phyloP scores from a whole-genome alignment of 352 stramenopile species.

The Detonula confervacea region DNA sequence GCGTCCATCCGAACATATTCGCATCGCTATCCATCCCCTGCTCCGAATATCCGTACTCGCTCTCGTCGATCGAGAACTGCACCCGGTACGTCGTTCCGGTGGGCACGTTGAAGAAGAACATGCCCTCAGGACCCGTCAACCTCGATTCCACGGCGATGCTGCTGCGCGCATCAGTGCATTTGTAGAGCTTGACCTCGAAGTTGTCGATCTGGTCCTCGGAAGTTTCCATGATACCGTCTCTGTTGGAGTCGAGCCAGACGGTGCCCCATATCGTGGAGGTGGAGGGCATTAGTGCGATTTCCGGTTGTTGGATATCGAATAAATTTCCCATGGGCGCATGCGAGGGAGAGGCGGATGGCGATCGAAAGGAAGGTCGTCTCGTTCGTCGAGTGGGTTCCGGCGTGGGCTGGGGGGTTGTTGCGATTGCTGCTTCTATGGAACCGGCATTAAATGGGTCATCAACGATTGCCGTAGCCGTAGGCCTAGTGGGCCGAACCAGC shows the following conservation, averaged over 20 bases:
- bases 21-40: constrained; percentile 23
- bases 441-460: background rate
- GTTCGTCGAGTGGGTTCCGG: background rate
- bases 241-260: constrained; percentile 46
- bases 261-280: constrained; percentile 32
- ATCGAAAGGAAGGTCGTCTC: background rate
- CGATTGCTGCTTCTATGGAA: background rate
- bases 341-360: background rate
- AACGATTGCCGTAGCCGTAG: background rate
- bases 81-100: constrained; percentile 16
- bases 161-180: constrained; percentile 8
- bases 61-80: constrained; percentile 4
- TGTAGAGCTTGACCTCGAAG: constrained; percentile 32
- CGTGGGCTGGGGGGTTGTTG: background rate
- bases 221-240: constrained; percentile 36
- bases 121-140: constrained; percentile 15
- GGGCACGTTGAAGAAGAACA: constrained; percentile 33
- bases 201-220: constrained; percentile 20
- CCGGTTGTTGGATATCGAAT: background rate
- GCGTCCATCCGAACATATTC: constrained; percentile 32
- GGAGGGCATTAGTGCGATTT: too few relatives aligned
- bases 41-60: constrained; percentile 28
- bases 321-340: background rate
- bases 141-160: background rate
- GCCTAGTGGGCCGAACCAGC: background rate